Evolutionary conservation across 306 rosid species (phyloP).

Genomic region (Leucaena leucocephala): DNA sequence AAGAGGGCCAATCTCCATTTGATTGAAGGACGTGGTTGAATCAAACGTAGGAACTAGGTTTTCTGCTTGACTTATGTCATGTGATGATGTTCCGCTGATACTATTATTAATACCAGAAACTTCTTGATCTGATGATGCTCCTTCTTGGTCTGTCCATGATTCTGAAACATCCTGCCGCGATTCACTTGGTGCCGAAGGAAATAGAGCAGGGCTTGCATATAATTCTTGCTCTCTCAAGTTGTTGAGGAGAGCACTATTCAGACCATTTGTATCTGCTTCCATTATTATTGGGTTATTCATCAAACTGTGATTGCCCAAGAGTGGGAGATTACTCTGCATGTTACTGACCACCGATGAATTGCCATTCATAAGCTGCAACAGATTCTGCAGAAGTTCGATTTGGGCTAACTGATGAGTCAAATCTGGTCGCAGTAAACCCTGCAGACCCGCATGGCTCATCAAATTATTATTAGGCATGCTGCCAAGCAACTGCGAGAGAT

Average conservation of each 20-base stretch:
- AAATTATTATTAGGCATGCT: constrained; percentile 35
- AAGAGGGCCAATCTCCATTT: constrained; percentile 43
- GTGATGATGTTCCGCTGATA: constrained; percentile 3
- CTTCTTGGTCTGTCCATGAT: constrained; percentile 38
- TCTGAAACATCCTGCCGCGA: constrained; percentile 36
- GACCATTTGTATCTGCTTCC: constrained; percentile 23
- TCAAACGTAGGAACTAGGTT: constrained; percentile 43
- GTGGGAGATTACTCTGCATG: constrained; percentile 26
- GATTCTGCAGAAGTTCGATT: constrained; percentile 57
- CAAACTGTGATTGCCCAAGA: constrained; percentile 41
- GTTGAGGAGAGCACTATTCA: constrained; percentile 22
- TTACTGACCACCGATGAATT: constrained; percentile 33
- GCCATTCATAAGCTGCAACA: constrained; percentile 46
- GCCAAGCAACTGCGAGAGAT: constrained; percentile 60
- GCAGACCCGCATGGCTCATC: constrained; percentile 44
- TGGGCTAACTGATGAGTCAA: constrained; percentile 62
- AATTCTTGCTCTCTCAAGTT: constrained; percentile 27
- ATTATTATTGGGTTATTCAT: constrained; percentile 32
- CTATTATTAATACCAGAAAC: constrained; percentile 26
- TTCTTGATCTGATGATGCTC: constrained; percentile 38
- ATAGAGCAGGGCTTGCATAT: constrained; percentile 34
- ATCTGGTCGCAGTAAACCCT: constrained; percentile 60
- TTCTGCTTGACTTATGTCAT: constrained; percentile 33
- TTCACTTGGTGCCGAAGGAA: constrained; percentile 34
- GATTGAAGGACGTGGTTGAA: constrained; percentile 25